A percentile compares a stretch with the other conserved stretches of the same genome.
Conservation (phyloP, 169 alveolate genomes). For the Plasmodium chabaudi region DNA sequence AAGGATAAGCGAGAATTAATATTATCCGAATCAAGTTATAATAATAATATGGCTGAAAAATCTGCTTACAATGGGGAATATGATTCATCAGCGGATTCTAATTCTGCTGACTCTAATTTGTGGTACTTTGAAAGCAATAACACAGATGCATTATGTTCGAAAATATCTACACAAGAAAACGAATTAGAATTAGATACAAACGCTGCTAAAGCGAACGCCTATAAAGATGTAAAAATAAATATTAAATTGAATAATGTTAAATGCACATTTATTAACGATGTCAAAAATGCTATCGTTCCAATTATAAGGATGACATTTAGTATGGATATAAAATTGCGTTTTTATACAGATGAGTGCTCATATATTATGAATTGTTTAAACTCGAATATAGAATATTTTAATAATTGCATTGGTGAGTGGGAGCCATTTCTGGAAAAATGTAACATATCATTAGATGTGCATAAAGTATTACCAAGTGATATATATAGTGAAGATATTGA, state of each 20-base stretch:
- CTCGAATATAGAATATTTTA: conserved; percentile 83
- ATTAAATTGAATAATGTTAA: conserved; percentile 84
- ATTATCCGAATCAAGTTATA: conserved; percentile 31
- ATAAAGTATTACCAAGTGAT: conserved; percentile 59
- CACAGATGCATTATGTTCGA: conserved; percentile 1
- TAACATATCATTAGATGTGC: conserved; percentile 71
- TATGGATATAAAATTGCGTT: conserved; percentile 54
- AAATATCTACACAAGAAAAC: neutral
- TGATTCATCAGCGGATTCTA: neutral
- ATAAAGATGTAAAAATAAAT: conserved; percentile 78
- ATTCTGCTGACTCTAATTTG: neutral
- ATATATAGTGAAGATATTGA: conserved; percentile 81
- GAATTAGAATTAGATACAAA: conserved; percentile 7
- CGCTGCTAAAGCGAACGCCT: conserved; percentile 18
- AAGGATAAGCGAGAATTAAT: conserved; percentile 11
- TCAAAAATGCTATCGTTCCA: conserved; percentile 87
- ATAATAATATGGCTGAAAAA: conserved; percentile 22
- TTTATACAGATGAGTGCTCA: conserved; percentile 56
- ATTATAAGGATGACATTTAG: conserved; percentile 81
- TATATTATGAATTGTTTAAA: conserved; percentile 69
- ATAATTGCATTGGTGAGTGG: conserved; percentile 88
- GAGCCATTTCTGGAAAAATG: conserved; percentile 87
- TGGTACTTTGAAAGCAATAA: conserved; percentile 13
- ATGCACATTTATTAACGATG: conserved; percentile 85
- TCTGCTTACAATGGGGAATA: conserved; percentile 5